These are phyloP conservation scores for Collybia sp. DNA, from an alignment of 768 basidiomycete species.

Conservation along the genomic window DNA sequence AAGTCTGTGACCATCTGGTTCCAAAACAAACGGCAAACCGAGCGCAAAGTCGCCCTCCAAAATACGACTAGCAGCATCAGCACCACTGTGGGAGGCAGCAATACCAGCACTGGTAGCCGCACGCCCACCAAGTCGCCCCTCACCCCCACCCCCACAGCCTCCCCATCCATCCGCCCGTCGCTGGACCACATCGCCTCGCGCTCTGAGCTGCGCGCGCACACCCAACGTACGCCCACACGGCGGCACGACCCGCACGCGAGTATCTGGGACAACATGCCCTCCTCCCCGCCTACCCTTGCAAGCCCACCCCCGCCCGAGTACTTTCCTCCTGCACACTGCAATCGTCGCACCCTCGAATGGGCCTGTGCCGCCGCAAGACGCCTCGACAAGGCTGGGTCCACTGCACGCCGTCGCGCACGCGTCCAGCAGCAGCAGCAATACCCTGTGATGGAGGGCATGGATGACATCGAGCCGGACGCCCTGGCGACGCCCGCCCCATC, in stretches of 20 bases:
- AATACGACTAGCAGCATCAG: slow-evolving; percentile 22
- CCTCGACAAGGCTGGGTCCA: slow-evolving; percentile 30
- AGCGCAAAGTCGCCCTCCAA: slow-evolving; percentile 49
- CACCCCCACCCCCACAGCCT: slow-evolving; percentile 19
- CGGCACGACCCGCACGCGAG: slow-evolving; percentile 29
- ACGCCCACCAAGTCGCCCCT: slow-evolving; percentile 18
- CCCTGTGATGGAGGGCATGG: slow-evolving; percentile 53
- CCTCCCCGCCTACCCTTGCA: slow-evolving; percentile 53
- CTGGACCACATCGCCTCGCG: slow-evolving; percentile 59
- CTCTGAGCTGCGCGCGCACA: slow-evolving; percentile 39
- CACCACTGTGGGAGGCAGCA: slow-evolving; percentile 17
- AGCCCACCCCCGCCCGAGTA: slow-evolving; percentile 48
- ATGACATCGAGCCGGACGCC: slow-evolving; percentile 36
- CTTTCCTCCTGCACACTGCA: slow-evolving; percentile 39
- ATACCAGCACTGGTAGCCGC: slow-evolving; percentile 16
- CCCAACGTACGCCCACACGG: slow-evolving; percentile 36
- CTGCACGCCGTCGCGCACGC: background rate
- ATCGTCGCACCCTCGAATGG: slow-evolving; percentile 63
- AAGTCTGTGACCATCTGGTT: slow-evolving; percentile 81
- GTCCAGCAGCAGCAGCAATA: background rate
- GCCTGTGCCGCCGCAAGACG: slow-evolving; percentile 62
- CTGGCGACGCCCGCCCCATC: slow-evolving; percentile 26
- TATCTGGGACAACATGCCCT: slow-evolving; percentile 57
- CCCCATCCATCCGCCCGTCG: slow-evolving; percentile 34
- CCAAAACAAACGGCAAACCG: slow-evolving; percentile 76